Percentiles rank a stretch among this genome's conserved stretches.
phyloP scores from a whole-genome alignment of 768 basidiomycete genomes.

The Dioszegia hungarica region DNA sequence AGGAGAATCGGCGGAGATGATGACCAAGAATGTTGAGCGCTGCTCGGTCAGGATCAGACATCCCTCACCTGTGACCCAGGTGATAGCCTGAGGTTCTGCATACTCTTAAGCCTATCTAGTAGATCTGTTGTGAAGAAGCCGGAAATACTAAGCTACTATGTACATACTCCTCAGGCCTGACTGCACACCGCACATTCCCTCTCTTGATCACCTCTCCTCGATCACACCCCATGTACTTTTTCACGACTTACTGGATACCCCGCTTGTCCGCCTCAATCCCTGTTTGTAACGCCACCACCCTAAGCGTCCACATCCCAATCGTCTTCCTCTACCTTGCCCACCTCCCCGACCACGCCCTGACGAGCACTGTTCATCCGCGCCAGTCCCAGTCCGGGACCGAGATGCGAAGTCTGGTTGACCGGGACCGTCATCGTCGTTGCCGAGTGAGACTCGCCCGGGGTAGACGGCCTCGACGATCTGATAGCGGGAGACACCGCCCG shows the following conservation, averaged over 20 bases:
- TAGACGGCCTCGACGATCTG: neutral
- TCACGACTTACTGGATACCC: no score
- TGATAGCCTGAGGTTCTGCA: neutral
- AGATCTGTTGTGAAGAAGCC: no score
- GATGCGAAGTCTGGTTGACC: neutral
- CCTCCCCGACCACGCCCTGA: slow-evolving; percentile 4
- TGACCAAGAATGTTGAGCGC: no score
- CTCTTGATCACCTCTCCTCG: no score
- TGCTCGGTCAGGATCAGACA: no score
- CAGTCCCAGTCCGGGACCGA: neutral
- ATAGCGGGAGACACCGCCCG: neutral
- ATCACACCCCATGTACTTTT: no score
- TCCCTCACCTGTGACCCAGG: no score
- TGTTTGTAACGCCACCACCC: neutral
- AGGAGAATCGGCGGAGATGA: no score
- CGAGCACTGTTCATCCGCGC: neutral
- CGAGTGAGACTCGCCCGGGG: neutral
- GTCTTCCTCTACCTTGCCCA: slow-evolving; percentile 16
- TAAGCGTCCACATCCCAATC: slow-evolving; percentile 15
- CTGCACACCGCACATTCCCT: no score
- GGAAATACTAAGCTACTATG: no score
- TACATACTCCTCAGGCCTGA: neutral
- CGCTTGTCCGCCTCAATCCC: neutral
- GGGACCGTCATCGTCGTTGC: neutral
- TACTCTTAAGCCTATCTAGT: neutral